A percentile compares a stretch with the other conserved stretches of the same genome.
Conservation (phyloP, 306 rosid genomes). For the Parietaria judaica region DNA sequence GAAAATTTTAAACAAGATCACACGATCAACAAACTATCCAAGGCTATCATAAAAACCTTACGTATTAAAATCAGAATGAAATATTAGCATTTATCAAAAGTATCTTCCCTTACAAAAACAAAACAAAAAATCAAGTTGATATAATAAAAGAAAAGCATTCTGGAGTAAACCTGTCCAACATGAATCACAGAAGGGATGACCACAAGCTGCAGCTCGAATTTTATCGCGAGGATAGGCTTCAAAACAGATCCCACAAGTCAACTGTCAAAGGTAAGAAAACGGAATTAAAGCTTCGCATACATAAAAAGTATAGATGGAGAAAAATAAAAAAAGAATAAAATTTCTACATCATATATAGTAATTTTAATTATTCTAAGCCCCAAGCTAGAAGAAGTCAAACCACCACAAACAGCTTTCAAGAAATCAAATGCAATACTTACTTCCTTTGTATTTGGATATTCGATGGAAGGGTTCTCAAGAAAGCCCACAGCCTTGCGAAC, state of each 20-base stretch:
- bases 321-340: neutral
- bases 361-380: neutral
- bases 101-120: too few species aligned
- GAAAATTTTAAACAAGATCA: neutral
- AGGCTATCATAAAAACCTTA: too few species aligned
- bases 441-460: slow-evolving; percentile 25
- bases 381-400: neutral
- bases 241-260: slow-evolving; percentile 54
- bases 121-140: neutral
- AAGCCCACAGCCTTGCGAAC: slow-evolving; percentile 53
- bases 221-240: slow-evolving; percentile 33
- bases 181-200: slow-evolving; percentile 45
- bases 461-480: slow-evolving; percentile 37
- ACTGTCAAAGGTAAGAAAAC: slow-evolving; percentile 25
- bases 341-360: neutral
- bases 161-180: slow-evolving; percentile 50
- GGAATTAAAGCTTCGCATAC: slow-evolving; percentile 4
- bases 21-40: too few species aligned
- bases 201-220: slow-evolving; percentile 41
- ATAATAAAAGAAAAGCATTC: neutral
- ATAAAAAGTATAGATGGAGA: neutral
- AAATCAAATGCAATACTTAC: slow-evolving; percentile 26
- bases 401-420: slow-evolving; percentile 6
- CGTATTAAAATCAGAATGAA: too few species aligned
- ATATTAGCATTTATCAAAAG: too few species aligned